Evolutionary conservation across 768 basidiomycete genomes (phyloP), one percentile per base, ranked within the genome.

Genomic region (Tubosaeta brunneosetosa): DNA sequence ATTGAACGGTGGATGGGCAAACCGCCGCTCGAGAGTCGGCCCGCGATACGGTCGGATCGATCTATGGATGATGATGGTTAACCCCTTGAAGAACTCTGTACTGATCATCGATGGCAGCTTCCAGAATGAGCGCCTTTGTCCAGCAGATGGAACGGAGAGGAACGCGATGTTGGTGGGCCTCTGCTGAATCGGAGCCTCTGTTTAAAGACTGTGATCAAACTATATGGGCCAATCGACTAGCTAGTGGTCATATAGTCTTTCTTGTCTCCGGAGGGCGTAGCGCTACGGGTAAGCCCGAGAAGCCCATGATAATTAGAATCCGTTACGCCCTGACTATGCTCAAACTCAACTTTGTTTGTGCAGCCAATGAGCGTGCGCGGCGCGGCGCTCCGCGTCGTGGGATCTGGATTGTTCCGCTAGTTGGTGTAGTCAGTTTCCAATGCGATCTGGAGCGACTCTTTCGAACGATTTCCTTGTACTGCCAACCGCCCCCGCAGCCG

Each of bases 401-500:
- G 61, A 62, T 51, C n/a, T 44, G 7, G 9, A 44, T 19, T 2
- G 33, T 22, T 13, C 14, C 29, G 8, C 8, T 4, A 9, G 6
- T 32, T 45, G 16, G n/a, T 32, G 13, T 32, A 27, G 45, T 27
- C 44, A 44, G 41, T 36, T 22, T 26, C 16, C 26, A 47, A 65
- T 60, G 60, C 57, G 36, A 53, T 47, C 33, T 32, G 33, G 38
- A 50, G 41, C 45, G 31, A 41, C 44, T 55, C 47, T 52, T 36
- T 43, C 13, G 40, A 36, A 42, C 37, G 57, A 53, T 16, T 44
- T 56, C 50, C 61, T 63, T 29, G 19, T 57, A 41, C 22, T 22
- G 22, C 52, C 49, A 29, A 74, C 73, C 27, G 56, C 65, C 13
- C 56, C 53, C 41, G 61, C 70, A 42, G 74, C 77, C 50, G 73